These are phyloP conservation scores for Prunella vulgaris DNA, from an alignment of 257 asterid genomes.

Conservation along the genomic window DNA sequence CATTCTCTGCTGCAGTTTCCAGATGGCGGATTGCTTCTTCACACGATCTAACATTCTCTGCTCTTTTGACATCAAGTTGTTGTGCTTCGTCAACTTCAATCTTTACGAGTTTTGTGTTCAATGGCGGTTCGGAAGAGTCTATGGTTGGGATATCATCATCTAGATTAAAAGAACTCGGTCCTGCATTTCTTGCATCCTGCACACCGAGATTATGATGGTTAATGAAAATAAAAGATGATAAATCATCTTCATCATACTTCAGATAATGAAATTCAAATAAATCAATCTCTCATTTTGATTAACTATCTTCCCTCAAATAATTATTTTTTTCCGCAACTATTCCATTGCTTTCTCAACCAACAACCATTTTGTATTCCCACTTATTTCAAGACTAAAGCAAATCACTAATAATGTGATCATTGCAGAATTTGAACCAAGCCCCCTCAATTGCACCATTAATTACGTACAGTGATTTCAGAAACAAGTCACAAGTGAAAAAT, in stretches of 20 bases:
- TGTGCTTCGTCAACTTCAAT: conserved; percentile 13
- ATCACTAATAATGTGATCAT: too few relatives aligned
- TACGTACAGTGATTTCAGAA: not conserved
- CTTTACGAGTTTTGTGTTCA: not conserved
- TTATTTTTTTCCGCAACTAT: too few relatives aligned
- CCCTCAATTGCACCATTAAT: too few relatives aligned
- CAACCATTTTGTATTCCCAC: too few relatives aligned
- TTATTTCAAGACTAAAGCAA: too few relatives aligned
- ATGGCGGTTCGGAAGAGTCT: conserved; percentile 4
- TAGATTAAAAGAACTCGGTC: not conserved
- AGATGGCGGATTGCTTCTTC: conserved; percentile 44
- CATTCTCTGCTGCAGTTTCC: conserved; percentile 54
- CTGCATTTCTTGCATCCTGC: conserved; percentile 25
- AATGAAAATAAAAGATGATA: too few relatives aligned
- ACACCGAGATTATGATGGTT: not conserved
- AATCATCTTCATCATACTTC: too few relatives aligned
- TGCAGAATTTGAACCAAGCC: too few relatives aligned
- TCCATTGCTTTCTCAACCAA: too few relatives aligned
- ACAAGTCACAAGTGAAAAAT: not conserved
- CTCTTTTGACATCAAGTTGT: not conserved
- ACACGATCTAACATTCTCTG: conserved; percentile 25
- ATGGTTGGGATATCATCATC: not conserved
- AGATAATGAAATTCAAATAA: too few relatives aligned
- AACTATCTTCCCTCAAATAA: too few relatives aligned
- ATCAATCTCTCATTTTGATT: too few relatives aligned